Evolutionary conservation across 1,284 basidiomycete species (phyloP).

Genomic region (Fomes fomentarius): DNA sequence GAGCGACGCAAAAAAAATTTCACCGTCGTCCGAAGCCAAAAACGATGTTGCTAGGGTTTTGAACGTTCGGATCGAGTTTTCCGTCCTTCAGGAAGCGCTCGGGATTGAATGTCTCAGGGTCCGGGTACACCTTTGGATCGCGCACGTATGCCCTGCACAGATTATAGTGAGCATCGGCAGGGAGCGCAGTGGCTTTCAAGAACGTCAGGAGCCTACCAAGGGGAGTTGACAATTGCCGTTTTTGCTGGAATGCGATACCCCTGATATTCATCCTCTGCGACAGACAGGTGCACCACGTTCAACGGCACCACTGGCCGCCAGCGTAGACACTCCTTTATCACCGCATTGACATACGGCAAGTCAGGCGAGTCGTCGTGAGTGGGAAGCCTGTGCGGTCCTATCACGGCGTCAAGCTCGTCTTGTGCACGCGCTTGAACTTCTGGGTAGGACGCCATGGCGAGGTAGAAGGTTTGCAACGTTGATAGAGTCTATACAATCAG

Average conservation of each 20-base stretch:
- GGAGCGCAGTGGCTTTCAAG: neutral
- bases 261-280: conserved; percentile 21
- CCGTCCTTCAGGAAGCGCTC: conserved; percentile 24
- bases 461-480: conserved; percentile 11
- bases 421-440: conserved; percentile 30
- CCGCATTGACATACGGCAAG: conserved; percentile 13
- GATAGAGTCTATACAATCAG: conserved; percentile 15
- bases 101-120: conserved; percentile 22
- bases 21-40: conserved; percentile 29
- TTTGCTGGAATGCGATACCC: conserved; percentile 26
- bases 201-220: conserved; percentile 12
- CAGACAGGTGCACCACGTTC: conserved; percentile 14
- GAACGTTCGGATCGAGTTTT: conserved; percentile 8
- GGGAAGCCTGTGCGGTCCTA: conserved; percentile 19
- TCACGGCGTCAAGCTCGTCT: conserved; percentile 30
- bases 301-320: conserved; percentile 22
- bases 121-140: conserved; percentile 13
- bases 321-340: conserved; percentile 22
- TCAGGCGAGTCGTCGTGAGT: conserved; percentile 15
- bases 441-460: conserved; percentile 28
- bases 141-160: conserved; percentile 15
- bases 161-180: neutral
- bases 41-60: conserved; percentile 6
- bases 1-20: too few species aligned
- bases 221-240: conserved; percentile 19